Percentiles rank a stretch among this genome's conserved stretches.
Conservation (phyloP, 2,329 filamentous ascomycete species). For the Phoma sp. region DNA sequence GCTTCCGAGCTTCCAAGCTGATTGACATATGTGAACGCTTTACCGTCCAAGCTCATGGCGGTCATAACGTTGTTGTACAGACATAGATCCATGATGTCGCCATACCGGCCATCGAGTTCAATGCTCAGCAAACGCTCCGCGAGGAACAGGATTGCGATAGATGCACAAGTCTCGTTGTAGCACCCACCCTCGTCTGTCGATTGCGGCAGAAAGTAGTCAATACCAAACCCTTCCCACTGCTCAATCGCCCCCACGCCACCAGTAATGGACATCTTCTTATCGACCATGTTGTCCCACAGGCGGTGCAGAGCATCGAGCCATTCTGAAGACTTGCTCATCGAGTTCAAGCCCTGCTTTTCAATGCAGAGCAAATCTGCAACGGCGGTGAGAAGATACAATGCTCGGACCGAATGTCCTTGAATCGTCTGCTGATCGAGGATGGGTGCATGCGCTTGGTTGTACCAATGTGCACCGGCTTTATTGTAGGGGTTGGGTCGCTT, state of each 20-base stretch:
- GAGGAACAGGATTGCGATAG: slow-evolving; percentile 19
- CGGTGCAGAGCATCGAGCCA: slow-evolving; percentile 49
- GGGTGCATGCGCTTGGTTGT: slow-evolving; percentile 64
- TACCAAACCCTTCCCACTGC: slow-evolving; percentile 67
- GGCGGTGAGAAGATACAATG: slow-evolving; percentile 66
- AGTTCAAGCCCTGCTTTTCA: slow-evolving; percentile 41
- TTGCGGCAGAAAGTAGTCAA: slow-evolving; percentile 64
- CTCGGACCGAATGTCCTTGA: slow-evolving; percentile 66
- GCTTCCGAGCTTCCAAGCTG: slow-evolving; percentile 62
- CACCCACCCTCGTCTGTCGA: slow-evolving; percentile 67
- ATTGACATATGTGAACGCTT: slow-evolving; percentile 67
- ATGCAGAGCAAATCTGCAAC: slow-evolving; percentile 58
- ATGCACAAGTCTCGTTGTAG: slow-evolving; percentile 65
- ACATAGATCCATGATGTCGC: slow-evolving; percentile 66
- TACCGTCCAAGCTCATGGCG: slow-evolving; percentile 63
- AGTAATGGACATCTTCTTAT: slow-evolving; percentile 68
- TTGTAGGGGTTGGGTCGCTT: slow-evolving; percentile 58
- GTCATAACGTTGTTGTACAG: slow-evolving; percentile 68
- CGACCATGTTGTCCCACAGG: slow-evolving; percentile 67
- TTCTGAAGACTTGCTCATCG: slow-evolving; percentile 5
- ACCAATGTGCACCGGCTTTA: slow-evolving; percentile 52
- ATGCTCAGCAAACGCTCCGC: slow-evolving; percentile 38
- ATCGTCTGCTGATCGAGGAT: slow-evolving; percentile 61
- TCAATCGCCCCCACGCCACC: slow-evolving; percentile 65
- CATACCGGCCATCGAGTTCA: slow-evolving; percentile 60